phyloP scores from a whole-genome alignment of 768 basidiomycete species.

The Astraeus odoratus region DNA sequence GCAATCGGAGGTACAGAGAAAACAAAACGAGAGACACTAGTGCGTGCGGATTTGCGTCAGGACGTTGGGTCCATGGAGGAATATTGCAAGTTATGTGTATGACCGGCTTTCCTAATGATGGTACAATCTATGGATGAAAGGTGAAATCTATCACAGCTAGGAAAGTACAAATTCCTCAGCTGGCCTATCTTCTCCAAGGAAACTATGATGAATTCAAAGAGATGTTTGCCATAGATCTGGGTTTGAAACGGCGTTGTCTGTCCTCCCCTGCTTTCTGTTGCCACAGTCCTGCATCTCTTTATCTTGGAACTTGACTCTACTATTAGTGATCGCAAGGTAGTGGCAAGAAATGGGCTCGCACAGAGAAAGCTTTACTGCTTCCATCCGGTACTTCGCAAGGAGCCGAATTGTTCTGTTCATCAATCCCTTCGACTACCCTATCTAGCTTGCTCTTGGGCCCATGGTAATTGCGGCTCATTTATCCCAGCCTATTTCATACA shows the following conservation, averaged over 20 bases:
- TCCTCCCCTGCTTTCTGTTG: conserved; percentile 15
- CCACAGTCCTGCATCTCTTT: background rate
- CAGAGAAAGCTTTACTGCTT: conserved; percentile 53
- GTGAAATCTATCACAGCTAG: conserved; percentile 59
- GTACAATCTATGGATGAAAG: too few species aligned
- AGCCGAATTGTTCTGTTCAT: conserved; percentile 73
- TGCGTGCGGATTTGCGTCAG: too few species aligned
- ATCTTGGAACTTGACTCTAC: conserved; percentile 58
- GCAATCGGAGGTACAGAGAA: too few species aligned
- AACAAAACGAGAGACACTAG: too few species aligned
- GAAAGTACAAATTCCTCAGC: conserved; percentile 69
- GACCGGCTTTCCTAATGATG: too few species aligned
- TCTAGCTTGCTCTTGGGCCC: conserved; percentile 52
- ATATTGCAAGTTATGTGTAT: too few species aligned
- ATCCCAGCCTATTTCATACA: background rate
- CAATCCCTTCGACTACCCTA: conserved; percentile 69
- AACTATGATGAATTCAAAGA: conserved; percentile 55
- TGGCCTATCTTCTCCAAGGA: conserved; percentile 70
- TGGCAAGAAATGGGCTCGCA: conserved; percentile 70
- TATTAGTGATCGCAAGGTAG: conserved; percentile 45
- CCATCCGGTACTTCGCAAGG: conserved; percentile 61
- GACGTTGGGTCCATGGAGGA: too few species aligned
- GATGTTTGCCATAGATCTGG: conserved; percentile 55
- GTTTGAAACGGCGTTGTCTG: conserved; percentile 54
- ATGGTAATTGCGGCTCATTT: conserved; percentile 36